These are phyloP conservation scores for Backusella sp. DNA, from an alignment of 192 early-diverging fungal species.

Conservation along the genomic window DNA sequence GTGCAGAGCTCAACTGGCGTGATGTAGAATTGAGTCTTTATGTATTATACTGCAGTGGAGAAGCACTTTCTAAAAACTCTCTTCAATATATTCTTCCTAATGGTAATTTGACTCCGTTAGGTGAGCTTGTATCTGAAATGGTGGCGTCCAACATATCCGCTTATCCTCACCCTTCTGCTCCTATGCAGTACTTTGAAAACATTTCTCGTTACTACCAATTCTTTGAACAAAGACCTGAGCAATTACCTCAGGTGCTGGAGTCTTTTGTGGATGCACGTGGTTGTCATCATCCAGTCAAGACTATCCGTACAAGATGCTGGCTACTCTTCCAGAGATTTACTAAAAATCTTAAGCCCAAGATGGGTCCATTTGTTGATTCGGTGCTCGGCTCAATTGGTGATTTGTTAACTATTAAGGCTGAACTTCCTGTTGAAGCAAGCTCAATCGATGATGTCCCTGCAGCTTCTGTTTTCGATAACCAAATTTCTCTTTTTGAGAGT, in stretches of 20 bases:
- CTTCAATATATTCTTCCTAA: slow-evolving; percentile 39
- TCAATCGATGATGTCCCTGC: slow-evolving; percentile 47
- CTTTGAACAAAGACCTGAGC: slow-evolving; percentile 62
- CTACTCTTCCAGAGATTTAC: slow-evolving; percentile 87
- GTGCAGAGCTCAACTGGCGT: slow-evolving; percentile 64
- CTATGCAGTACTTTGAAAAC: slow-evolving; percentile 75
- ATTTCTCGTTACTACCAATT: slow-evolving; percentile 68
- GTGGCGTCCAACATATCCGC: slow-evolving; percentile 66
- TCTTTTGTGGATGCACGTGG: slow-evolving; percentile 79
- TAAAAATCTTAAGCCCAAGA: slow-evolving; percentile 59
- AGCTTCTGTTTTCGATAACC: slow-evolving; percentile 69
- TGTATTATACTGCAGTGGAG: slow-evolving; percentile 68
- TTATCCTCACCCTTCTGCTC: slow-evolving; percentile 73
- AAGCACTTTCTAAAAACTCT: slow-evolving; percentile 56
- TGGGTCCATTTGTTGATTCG: slow-evolving; percentile 61
- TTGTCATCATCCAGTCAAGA: slow-evolving; percentile 66
- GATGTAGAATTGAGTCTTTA: slow-evolving; percentile 77
- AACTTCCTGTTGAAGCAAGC: slow-evolving; percentile 43
- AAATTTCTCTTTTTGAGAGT: slow-evolving; percentile 91
- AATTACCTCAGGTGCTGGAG: slow-evolving; percentile 63
- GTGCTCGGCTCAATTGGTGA: slow-evolving; percentile 67
- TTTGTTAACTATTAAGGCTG: slow-evolving; percentile 70
- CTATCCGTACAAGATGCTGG: slow-evolving; percentile 79
- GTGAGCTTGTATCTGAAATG: slow-evolving; percentile 63
- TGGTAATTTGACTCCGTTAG: slow-evolving; percentile 48